These are phyloP conservation scores for Auriscalpium vulgare DNA, from an alignment of 768 basidiomycete genomes.

Conservation along the genomic window DNA sequence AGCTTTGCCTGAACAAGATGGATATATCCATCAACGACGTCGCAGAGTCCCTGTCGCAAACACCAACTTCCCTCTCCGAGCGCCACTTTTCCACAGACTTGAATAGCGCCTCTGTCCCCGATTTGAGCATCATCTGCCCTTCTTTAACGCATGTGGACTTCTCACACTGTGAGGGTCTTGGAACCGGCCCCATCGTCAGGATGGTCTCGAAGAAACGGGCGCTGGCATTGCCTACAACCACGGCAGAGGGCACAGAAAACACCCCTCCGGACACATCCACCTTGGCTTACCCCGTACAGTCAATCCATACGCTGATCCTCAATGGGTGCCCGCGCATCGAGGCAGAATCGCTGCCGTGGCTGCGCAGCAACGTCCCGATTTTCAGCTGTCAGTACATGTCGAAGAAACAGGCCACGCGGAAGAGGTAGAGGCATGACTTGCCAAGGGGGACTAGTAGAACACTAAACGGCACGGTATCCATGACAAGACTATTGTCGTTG, in stretches of 20 bases:
- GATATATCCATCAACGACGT: neutral
- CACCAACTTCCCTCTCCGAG: neutral
- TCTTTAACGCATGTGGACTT: constrained; percentile 7
- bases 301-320: constrained; percentile 4
- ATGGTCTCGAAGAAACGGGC: constrained; percentile 8
- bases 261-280: neutral
- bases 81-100: neutral
- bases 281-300: neutral
- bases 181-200: constrained; percentile 11
- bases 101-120: neutral
- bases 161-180: constrained; percentile 4
- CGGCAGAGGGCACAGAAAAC: neutral
- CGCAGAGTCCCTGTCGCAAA: constrained; percentile 1
- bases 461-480: no score
- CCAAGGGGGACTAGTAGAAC: no score
- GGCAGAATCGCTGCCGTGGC: constrained; percentile 12
- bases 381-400: constrained; percentile 10
- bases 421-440: neutral
- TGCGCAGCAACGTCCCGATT: constrained; percentile 6
- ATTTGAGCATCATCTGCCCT: constrained; percentile 10
- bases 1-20: no score
- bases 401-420: neutral
- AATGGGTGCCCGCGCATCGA: constrained; percentile 13
- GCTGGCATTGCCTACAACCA: neutral
- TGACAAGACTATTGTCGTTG: no score